phyloP scores from a whole-genome alignment of 139 green algal genomes.

The Chlorella sp. region DNA sequence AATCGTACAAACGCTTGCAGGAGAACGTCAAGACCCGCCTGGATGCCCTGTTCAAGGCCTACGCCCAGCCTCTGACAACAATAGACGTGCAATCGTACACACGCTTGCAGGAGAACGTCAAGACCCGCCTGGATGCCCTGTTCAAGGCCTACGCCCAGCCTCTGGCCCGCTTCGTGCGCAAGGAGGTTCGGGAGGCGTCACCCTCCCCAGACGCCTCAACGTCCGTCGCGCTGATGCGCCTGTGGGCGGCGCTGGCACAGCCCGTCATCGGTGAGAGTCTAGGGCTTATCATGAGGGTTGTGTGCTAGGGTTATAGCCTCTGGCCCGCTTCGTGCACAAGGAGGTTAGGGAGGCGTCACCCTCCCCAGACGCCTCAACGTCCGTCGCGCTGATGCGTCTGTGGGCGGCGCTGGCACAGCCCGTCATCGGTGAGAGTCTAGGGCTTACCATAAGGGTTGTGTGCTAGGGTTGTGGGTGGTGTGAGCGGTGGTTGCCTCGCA shows the following conservation, averaged over 20 bases:
- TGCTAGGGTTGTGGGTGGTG: no score
- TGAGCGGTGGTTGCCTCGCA: no score
- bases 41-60: no score
- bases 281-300: no score
- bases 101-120: no score
- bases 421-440: slow-evolving; percentile 16
- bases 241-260: slow-evolving; percentile 9
- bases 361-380: slow-evolving; percentile 25
- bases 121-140: slow-evolving; percentile 7
- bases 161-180: slow-evolving; percentile 42
- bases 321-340: slow-evolving; percentile 46
- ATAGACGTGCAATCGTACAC: no score
- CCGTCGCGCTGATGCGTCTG: slow-evolving; percentile 18
- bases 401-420: slow-evolving; percentile 8
- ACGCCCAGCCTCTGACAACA: no score
- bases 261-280: slow-evolving; percentile 17
- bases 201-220: slow-evolving; percentile 27
- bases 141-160: slow-evolving; percentile 4
- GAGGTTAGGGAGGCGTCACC: slow-evolving; percentile 54
- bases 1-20: no score
- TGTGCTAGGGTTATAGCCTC: no score
- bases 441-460: no score
- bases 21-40: no score
- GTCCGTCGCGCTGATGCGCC: slow-evolving; percentile 16
- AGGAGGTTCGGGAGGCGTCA: slow-evolving; percentile 55